Percentiles rank a stretch among this genome's conserved stretches.
These are phyloP conservation scores for Sherardia arvensis DNA, from an alignment of 257 asterid genomes.

Conservation along the genomic window DNA sequence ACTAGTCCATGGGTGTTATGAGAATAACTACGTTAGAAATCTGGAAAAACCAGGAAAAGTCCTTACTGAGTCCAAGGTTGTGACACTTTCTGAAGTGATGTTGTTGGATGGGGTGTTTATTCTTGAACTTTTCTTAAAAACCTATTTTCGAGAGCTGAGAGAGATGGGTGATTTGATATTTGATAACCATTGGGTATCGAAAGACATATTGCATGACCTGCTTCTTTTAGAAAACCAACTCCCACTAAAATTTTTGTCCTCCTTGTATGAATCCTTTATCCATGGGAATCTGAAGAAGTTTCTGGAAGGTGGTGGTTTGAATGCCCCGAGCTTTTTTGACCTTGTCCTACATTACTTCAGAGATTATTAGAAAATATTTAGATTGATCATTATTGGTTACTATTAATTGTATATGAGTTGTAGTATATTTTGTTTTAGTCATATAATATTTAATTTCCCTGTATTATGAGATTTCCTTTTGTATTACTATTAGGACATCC, in stretches of 20 bases:
- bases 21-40: neutral
- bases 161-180: neutral
- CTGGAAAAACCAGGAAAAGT: neutral
- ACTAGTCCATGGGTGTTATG: slow-evolving; percentile 12
- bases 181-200: neutral
- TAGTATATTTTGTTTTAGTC: too few species aligned
- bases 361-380: too few species aligned
- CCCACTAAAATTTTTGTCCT: neutral
- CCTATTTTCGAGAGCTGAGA: neutral
- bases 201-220: neutral
- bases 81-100: neutral
- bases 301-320: neutral
- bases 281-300: neutral
- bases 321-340: neutral
- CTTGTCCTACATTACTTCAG: too few species aligned
- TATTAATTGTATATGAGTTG: too few species aligned
- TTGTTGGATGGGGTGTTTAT: neutral
- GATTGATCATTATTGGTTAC: too few species aligned
- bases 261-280: neutral
- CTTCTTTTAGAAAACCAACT: neutral
- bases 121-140: neutral
- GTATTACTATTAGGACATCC: too few species aligned
- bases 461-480: too few species aligned
- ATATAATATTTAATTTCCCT: too few species aligned
- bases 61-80: too few species aligned